Percentiles rank a stretch among this genome's conserved stretches.
Conservation (phyloP, 139 green algal genomes). For the Closterium sp. region DNA sequence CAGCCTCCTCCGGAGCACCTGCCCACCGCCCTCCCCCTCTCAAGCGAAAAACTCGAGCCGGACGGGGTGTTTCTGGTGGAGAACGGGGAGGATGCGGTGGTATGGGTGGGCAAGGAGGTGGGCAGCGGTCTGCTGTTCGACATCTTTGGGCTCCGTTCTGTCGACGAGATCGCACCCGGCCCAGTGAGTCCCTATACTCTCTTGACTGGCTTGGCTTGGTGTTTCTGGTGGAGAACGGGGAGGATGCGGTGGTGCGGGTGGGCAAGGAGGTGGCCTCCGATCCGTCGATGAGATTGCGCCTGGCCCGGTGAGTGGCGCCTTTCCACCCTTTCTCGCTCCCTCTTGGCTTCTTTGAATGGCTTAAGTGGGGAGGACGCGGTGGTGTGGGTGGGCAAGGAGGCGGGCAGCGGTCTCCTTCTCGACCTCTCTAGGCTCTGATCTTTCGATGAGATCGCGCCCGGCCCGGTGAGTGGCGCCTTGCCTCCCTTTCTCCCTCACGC, state of each 20-base stretch:
- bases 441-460: constrained; percentile 56
- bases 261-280: constrained; percentile 58
- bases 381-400: constrained; percentile 78
- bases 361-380: constrained; percentile 81
- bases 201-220: constrained; percentile 56
- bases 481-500: too few species aligned
- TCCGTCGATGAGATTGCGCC: constrained; percentile 56
- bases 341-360: constrained; percentile 78
- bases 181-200: constrained; percentile 1
- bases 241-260: constrained; percentile 83
- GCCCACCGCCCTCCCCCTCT: constrained; percentile 41
- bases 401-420: constrained; percentile 44
- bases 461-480: constrained; percentile 20
- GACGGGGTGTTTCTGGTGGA: constrained; percentile 86
- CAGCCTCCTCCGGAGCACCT: background rate
- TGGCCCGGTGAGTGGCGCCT: constrained; percentile 14
- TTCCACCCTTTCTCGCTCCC: constrained; percentile 14
- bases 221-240: constrained; percentile 89
- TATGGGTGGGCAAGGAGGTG: constrained; percentile 79
- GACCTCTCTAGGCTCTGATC: constrained; percentile 63
- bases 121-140: constrained; percentile 51
- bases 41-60: constrained; percentile 63
- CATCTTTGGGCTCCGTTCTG: constrained; percentile 62
- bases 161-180: constrained; percentile 56
- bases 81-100: constrained; percentile 76